Conservation (phyloP, 805 yeast species). For the Ogataea degrootiae region DNA sequence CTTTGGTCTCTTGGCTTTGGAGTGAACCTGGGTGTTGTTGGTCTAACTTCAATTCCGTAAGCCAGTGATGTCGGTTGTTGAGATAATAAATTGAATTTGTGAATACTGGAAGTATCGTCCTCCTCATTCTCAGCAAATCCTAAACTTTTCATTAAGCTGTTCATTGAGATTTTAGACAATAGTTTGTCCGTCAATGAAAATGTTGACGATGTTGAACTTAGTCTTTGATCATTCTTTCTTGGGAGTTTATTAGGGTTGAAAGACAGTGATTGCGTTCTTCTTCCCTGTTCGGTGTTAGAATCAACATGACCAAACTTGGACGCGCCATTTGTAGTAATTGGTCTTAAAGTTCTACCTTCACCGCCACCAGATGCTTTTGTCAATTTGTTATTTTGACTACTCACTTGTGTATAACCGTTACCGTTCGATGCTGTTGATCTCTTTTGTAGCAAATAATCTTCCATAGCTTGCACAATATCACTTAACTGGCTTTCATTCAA, state of each 20-base stretch:
- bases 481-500: slow-evolving; percentile 64
- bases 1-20: slow-evolving; percentile 26
- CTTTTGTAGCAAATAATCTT: slow-evolving; percentile 54
- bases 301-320: slow-evolving; percentile 1
- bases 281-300: neutral
- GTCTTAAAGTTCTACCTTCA: slow-evolving; percentile 5
- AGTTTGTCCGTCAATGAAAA: slow-evolving; percentile 19
- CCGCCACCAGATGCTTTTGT: neutral
- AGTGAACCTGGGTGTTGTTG: slow-evolving; percentile 53
- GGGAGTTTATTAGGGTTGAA: slow-evolving; percentile 9
- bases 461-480: slow-evolving; percentile 61
- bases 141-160: slow-evolving; percentile 19
- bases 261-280: slow-evolving; percentile 24
- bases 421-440: slow-evolving; percentile 15
- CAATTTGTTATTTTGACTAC: neutral
- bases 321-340: slow-evolving; percentile 6
- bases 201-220: slow-evolving; percentile 21
- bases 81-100: slow-evolving; percentile 20
- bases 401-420: neutral
- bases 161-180: slow-evolving; percentile 13
- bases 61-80: slow-evolving; percentile 26
- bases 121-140: slow-evolving; percentile 19
- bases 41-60: slow-evolving; percentile 43
- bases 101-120: slow-evolving; percentile 17
- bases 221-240: slow-evolving; percentile 7